A percentile compares a stretch with the other conserved stretches of the same genome.
These are phyloP conservation scores for Peribolospora baueri DNA, from an alignment of 768 basidiomycete genomes.

Conservation along the genomic window DNA sequence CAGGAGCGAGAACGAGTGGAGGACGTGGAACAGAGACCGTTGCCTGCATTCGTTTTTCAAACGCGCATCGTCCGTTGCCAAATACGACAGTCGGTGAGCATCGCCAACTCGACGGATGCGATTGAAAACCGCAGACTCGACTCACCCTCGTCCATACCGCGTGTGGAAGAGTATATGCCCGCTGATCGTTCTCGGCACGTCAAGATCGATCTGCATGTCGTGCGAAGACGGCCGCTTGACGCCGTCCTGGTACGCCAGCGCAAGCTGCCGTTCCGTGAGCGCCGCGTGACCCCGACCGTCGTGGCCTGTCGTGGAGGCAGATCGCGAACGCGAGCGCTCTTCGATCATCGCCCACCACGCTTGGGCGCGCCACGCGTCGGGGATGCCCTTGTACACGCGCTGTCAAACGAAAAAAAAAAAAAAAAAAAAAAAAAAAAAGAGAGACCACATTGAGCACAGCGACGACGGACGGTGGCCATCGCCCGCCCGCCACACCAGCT, in stretches of 20 bases:
- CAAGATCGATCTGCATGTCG: conserved; percentile 92
- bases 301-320: conserved; percentile 3
- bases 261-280: background rate
- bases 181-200: conserved; percentile 85
- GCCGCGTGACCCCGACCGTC: conserved; percentile 2
- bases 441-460: conserved; percentile 12
- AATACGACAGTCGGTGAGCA: background rate
- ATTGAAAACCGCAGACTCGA: conserved; percentile 4
- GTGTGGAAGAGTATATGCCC: conserved; percentile 88
- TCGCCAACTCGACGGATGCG: background rate
- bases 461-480: conserved; percentile 1
- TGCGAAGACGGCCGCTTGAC: conserved; percentile 62
- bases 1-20: conserved; percentile 71
- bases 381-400: conserved; percentile 81
- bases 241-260: conserved; percentile 23
- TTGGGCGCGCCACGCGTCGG: conserved; percentile 81
- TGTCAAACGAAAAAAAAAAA: conserved; percentile 20
- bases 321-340: background rate
- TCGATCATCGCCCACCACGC: conserved; percentile 67
- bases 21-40: conserved; percentile 78
- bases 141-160: conserved; percentile 81
- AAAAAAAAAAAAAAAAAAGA: too few species aligned
- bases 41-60: conserved; percentile 30
- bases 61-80: too few species aligned
- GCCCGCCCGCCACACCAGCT: conserved; percentile 2